These are phyloP conservation scores for Colletotrichum chrysophilum DNA, from an alignment of 2,329 filamentous ascomycete species.

Conservation along the genomic window DNA sequence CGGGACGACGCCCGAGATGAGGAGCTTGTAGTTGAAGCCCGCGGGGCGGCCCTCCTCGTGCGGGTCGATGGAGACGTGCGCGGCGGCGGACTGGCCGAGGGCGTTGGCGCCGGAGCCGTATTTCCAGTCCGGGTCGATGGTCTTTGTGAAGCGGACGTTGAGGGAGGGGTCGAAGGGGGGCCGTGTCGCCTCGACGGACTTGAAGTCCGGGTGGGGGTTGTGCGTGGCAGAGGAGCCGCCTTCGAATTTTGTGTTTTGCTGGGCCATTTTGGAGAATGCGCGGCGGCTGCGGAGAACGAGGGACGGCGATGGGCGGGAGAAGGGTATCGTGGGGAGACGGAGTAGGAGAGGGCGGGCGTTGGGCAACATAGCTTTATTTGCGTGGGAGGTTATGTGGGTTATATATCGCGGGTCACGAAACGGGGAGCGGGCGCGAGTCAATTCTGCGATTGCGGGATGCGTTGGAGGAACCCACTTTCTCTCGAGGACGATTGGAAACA, in stretches of 20 bases:
- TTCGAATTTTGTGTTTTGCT: not conserved
- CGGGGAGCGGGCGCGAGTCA: not conserved
- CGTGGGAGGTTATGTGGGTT: not conserved
- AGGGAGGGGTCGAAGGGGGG: conserved; percentile 60
- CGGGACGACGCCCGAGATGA: conserved; percentile 84
- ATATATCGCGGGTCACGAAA: not conserved
- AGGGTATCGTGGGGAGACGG: not conserved
- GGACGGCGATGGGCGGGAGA: not conserved
- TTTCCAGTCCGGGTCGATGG: conserved; percentile 68
- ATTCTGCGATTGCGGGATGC: not conserved
- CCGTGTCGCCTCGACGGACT: conserved; percentile 70
- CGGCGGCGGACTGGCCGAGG: conserved; percentile 45
- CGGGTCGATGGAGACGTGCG: conserved; percentile 83
- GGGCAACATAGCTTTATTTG: not conserved
- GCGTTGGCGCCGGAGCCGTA: conserved; percentile 69
- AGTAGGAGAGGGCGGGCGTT: not conserved
- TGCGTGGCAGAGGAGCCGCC: conserved; percentile 44
- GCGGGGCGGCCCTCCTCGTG: conserved; percentile 72
- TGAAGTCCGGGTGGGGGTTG: conserved; percentile 79
- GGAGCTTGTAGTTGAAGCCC: conserved; percentile 85
- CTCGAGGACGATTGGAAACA: not conserved
- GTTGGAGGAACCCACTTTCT: not conserved
- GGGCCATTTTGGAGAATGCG: not conserved
- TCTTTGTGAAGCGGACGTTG: conserved; percentile 64
- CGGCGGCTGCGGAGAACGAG: not conserved